Evolutionary conservation across 306 rosid genomes (phyloP).

Genomic region (Cucumis sativus): DNA sequence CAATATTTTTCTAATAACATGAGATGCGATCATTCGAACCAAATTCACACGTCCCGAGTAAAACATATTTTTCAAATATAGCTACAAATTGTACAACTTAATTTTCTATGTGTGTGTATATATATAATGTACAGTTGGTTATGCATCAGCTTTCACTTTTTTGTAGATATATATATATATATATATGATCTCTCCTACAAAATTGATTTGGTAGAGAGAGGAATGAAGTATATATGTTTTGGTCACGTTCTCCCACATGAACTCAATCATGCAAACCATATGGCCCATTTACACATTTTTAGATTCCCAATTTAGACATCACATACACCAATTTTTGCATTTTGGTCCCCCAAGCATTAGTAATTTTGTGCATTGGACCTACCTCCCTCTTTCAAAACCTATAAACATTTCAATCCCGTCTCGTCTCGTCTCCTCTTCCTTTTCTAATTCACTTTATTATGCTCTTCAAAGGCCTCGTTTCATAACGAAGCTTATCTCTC

Average conservation of each 20-base stretch:
- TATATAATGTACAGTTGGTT: too few species aligned
- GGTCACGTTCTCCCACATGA: constrained; percentile 6
- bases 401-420: neutral
- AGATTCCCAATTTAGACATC: constrained; percentile 5
- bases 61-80: too few species aligned
- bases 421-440: neutral
- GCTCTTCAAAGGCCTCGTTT: neutral
- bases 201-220: neutral
- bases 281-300: constrained; percentile 3
- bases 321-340: neutral
- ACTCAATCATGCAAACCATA: constrained; percentile 8
- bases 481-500: neutral
- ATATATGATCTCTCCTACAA: neutral
- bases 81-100: too few species aligned
- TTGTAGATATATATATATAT: too few species aligned
- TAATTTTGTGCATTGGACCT: neutral
- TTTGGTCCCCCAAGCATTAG: neutral
- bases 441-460: neutral
- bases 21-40: too few species aligned
- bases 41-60: too few species aligned
- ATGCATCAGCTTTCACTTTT: neutral
- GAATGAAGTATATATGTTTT: neutral
- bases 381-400: neutral
- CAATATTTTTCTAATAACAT: too few species aligned
- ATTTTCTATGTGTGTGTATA: too few species aligned